Evolutionary conservation across 192 early-diverging fungal species (phyloP).

Genomic region (Backusella luteola): DNA sequence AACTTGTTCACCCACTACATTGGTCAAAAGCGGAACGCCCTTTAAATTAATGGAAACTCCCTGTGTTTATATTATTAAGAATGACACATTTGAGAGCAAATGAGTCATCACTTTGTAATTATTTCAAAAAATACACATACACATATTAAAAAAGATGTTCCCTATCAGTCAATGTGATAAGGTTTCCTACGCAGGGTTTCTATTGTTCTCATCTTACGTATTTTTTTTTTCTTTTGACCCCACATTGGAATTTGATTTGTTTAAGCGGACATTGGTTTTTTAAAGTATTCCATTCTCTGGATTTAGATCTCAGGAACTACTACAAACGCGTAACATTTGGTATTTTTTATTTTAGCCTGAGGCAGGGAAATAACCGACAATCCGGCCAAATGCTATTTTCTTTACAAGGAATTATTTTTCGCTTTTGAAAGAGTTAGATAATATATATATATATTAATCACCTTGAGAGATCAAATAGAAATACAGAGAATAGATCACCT

Average conservation of each 20-base stretch:
- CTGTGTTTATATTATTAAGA: conserved; percentile 1
- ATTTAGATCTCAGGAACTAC: background rate
- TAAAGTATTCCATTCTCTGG: background rate
- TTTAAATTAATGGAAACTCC: background rate
- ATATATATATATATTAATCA: background rate
- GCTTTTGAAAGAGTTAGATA: background rate
- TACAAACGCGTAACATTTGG: background rate
- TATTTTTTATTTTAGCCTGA: background rate
- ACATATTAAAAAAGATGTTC: background rate
- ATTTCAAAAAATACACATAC: background rate
- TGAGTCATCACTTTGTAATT: conserved; percentile 1
- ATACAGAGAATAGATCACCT: background rate
- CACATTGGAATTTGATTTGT: conserved; percentile 1
- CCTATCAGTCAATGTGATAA: background rate
- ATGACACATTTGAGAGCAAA: background rate
- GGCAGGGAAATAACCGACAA: background rate
- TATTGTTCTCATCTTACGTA: background rate
- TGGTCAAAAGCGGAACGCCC: background rate
- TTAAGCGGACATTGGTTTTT: background rate
- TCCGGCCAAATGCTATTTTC: background rate
- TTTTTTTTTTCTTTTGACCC: background rate
- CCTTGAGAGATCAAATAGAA: background rate
- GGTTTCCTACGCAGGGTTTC: too few species aligned
- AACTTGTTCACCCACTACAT: background rate
- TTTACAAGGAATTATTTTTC: background rate